Conservation (phyloP, 306 rosid species). For the Begonia fuchsioides region DNA sequence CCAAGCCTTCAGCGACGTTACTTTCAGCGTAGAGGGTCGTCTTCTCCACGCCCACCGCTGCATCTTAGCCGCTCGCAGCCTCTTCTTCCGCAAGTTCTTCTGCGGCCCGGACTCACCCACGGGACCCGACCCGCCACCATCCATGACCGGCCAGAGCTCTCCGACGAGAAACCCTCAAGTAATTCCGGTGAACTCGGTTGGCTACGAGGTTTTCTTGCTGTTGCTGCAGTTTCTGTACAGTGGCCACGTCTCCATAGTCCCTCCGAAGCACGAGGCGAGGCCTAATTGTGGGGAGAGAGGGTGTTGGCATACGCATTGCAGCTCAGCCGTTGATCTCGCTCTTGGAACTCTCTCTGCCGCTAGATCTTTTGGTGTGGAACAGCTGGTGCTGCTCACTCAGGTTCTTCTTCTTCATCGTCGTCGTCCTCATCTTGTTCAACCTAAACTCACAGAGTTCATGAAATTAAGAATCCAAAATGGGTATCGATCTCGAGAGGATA, state of each 20-base stretch:
- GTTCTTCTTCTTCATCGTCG: constrained; percentile 20
- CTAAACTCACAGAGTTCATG: background rate
- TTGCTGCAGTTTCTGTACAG: constrained; percentile 88
- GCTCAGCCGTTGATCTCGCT: constrained; percentile 98
- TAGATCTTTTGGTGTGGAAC: constrained; percentile 93
- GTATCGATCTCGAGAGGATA: no score
- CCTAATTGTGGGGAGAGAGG: constrained; percentile 90
- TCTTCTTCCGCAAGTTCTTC: constrained; percentile 87
- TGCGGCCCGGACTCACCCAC: constrained; percentile 75
- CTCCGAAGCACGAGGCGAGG: constrained; percentile 89
- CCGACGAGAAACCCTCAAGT: constrained; percentile 29
- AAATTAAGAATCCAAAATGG: no score
- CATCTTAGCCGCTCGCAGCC: constrained; percentile 80
- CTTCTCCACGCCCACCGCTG: constrained; percentile 90
- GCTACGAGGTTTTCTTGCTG: constrained; percentile 84
- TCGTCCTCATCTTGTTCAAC: background rate
- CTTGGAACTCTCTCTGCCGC: constrained; percentile 92
- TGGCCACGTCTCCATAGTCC: constrained; percentile 86
- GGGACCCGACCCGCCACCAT: constrained; percentile 24
- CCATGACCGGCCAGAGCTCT: constrained; percentile 4
- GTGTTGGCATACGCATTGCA: constrained; percentile 98
- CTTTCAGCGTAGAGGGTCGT: constrained; percentile 95
- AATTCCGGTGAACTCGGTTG: constrained; percentile 86
- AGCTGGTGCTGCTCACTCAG: constrained; percentile 95
- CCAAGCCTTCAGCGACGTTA: constrained; percentile 96